Conservation (phyloP, 2,329 filamentous ascomycete species). For the Xylariaceae sp. region DNA sequence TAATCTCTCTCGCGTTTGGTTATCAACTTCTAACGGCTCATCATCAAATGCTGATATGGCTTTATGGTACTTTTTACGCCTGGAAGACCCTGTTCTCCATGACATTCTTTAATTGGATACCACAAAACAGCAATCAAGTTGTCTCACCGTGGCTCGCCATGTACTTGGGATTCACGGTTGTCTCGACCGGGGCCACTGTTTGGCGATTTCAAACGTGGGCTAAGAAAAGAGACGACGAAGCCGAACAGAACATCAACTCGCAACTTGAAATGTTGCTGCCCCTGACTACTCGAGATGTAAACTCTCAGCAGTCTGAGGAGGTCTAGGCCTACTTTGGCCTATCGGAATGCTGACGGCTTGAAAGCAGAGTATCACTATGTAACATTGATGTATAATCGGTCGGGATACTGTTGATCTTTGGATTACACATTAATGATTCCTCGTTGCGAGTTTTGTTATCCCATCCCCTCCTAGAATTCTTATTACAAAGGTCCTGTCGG, state of each 20-base stretch:
- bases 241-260: not conserved
- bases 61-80: too few species aligned
- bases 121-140: slow-evolving; percentile 11
- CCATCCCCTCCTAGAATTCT: too few species aligned
- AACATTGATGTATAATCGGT: too few species aligned
- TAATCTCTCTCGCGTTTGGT: not conserved
- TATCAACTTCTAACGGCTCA: not conserved
- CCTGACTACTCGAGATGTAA: too few species aligned
- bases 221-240: slow-evolving; percentile 2
- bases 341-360: too few species aligned
- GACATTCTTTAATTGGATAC: slow-evolving; percentile 22
- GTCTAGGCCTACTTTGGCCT: too few species aligned
- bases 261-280: not conserved
- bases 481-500: too few species aligned
- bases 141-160: slow-evolving; percentile 21
- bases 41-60: not conserved
- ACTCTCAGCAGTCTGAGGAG: too few species aligned
- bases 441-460: too few species aligned
- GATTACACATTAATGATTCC: too few species aligned
- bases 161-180: slow-evolving; percentile 12
- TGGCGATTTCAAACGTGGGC: slow-evolving; percentile 6
- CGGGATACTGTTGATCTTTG: too few species aligned
- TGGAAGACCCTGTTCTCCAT: slow-evolving; percentile 21
- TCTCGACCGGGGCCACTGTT: slow-evolving; percentile 8
- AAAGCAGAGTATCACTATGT: too few species aligned